Conservation (phyloP, 805 yeast species). For the Kazachstania viticola region DNA sequence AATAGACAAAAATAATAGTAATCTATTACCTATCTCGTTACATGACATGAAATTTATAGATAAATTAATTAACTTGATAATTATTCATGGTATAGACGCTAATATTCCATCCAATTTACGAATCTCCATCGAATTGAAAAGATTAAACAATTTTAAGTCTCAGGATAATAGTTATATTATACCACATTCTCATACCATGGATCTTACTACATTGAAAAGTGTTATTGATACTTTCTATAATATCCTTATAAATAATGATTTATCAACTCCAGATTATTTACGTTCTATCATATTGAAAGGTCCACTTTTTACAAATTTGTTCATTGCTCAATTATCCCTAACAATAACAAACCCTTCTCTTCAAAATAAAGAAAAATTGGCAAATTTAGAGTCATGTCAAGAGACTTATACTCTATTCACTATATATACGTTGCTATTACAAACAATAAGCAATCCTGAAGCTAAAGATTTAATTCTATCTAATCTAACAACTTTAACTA, state of each 20-base stretch:
- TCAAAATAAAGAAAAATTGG: slow-evolving; percentile 18
- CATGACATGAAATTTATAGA: slow-evolving; percentile 76
- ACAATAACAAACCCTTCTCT: slow-evolving; percentile 15
- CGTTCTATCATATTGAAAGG: slow-evolving; percentile 43
- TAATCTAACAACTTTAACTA: slow-evolving; percentile 43
- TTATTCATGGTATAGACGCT: slow-evolving; percentile 63
- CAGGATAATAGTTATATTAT: slow-evolving; percentile 12
- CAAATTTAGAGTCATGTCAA: slow-evolving; percentile 32
- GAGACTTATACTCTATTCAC: slow-evolving; percentile 59
- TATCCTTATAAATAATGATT: slow-evolving; percentile 8
- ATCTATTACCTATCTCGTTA: slow-evolving; percentile 51
- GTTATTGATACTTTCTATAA: slow-evolving; percentile 14
- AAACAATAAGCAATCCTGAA: slow-evolving; percentile 36
- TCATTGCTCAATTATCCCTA: slow-evolving; percentile 35
- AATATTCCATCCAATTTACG: slow-evolving; percentile 46
- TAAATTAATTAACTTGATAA: slow-evolving; percentile 47
- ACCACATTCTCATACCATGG: slow-evolving; percentile 9
- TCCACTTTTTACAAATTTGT: slow-evolving; percentile 51
- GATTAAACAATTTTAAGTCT: slow-evolving; percentile 38
- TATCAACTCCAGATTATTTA: slow-evolving; percentile 16
- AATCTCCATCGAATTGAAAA: slow-evolving; percentile 50
- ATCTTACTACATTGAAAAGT: slow-evolving; percentile 5
- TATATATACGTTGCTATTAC: slow-evolving; percentile 45
- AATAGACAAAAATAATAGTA: slow-evolving; percentile 7
- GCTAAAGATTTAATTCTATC: slow-evolving; percentile 37